Evolutionary conservation across 2,329 filamentous ascomycete genomes (phyloP).

Genomic region (Westerdykella ornata): DNA sequence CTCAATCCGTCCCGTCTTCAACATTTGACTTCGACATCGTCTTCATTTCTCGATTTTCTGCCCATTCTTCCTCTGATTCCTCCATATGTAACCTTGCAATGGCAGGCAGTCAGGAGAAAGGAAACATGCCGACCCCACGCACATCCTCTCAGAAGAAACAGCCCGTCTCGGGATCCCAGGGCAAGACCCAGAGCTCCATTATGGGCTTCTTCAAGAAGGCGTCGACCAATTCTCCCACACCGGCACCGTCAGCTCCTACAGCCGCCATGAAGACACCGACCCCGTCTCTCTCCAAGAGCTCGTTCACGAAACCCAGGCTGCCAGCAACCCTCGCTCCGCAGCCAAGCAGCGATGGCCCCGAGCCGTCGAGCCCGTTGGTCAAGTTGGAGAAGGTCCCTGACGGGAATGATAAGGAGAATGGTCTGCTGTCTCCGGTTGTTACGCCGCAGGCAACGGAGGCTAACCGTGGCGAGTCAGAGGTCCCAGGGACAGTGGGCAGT

Average conservation of each 20-base stretch:
- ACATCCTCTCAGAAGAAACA: conserved; percentile 43
- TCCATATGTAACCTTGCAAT: conserved; percentile 20
- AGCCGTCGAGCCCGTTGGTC: conserved; percentile 58
- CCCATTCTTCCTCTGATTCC: background rate
- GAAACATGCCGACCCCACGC: conserved; percentile 42
- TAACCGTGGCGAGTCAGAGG: conserved; percentile 38
- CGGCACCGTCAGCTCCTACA: conserved; percentile 28
- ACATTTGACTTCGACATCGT: too few species aligned
- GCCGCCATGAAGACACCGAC: conserved; percentile 21
- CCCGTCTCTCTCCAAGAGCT: conserved; percentile 25
- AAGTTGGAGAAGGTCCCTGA: conserved; percentile 52
- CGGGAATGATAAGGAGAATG: conserved; percentile 49
- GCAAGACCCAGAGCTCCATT: conserved; percentile 63
- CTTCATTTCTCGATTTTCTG: background rate
- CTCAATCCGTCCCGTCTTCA: too few species aligned
- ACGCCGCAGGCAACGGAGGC: conserved; percentile 37
- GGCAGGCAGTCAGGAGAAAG: conserved; percentile 43
- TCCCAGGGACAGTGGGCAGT: conserved; percentile 53
- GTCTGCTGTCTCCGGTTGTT: conserved; percentile 40
- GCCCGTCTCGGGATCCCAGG: conserved; percentile 41
- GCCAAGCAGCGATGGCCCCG: conserved; percentile 70
- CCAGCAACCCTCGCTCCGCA: conserved; percentile 58
- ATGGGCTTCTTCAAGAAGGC: conserved; percentile 71
- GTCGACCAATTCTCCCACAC: conserved; percentile 44
- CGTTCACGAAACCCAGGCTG: conserved; percentile 29